Base-by-base conservation (phyloP, 169 alveolate genomes). In the Eimeria maxima region DNA sequence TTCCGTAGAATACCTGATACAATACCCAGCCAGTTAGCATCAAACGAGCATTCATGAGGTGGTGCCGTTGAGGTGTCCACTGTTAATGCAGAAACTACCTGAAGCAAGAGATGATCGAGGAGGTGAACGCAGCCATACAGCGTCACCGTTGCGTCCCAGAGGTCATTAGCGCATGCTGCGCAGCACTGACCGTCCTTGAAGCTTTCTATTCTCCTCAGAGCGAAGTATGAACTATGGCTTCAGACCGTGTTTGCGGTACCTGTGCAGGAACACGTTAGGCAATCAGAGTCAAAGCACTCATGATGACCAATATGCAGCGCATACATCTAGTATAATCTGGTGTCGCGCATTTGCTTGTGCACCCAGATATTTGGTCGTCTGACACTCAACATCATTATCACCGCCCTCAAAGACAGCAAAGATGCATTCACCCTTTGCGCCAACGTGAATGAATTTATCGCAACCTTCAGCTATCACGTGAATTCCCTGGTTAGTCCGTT, bases 131-230 rank as follows among this genome's bases (percentile, higher is more conserved):
- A 42, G 69, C 63, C 42, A 63, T 93, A 18, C 94, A 57, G 65
- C 96, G 96, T n/a, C 96, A 93, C 60, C 84, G 96, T 24, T 53
- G 74, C 38, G 96, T 83, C 33, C 78, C 90, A 4, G 96, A 93
- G 89, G 96, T 93, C 80, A 81, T 93, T 42, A 88, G 86, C 67
- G 93, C 96, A 22, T 88, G 94, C 38, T 93, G 96, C 18, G 93
- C 93, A 16, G 96, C 96, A 1, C 94, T 93, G 50, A 74, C 96
- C 8, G 84, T 45, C 60, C 96, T 93, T 33, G 96, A 93, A 33
- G 81, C 22, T n/a, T 50, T 93, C 94, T 93, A 53, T 55, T 76
- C 96, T 45, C 94, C 90, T 11, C 81, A 88, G 27, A 83, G 90
- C 94, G 96, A 93, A 57, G 96, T 93, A 80, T 4, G 89, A 42